Evolutionary conservation across 306 rosid genomes (phyloP).

Genomic region (Glycine latifolia): DNA sequence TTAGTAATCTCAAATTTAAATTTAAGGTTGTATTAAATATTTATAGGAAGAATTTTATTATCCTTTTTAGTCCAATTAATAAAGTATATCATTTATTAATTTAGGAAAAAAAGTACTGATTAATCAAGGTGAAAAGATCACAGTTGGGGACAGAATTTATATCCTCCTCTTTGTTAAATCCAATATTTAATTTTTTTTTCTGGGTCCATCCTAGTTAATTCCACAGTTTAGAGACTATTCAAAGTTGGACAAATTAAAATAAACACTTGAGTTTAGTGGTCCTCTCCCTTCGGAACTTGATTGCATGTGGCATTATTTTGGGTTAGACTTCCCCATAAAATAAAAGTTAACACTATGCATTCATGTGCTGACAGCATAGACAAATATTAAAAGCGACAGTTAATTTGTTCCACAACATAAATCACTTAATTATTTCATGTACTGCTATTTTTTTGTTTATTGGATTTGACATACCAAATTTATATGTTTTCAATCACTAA

Average conservation of each 20-base stretch:
- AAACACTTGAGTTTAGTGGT: slow-evolving; percentile 2
- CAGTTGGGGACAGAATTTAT: slow-evolving; percentile 9
- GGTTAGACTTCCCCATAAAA: background rate
- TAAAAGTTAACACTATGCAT: slow-evolving; percentile 4
- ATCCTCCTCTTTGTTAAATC: background rate
- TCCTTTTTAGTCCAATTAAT: no score
- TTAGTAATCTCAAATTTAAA: no score
- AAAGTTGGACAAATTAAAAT: slow-evolving; percentile 7
- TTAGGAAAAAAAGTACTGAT: no score
- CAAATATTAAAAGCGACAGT: slow-evolving; percentile 9
- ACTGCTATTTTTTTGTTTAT: background rate
- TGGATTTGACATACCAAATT: background rate
- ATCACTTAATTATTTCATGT: background rate
- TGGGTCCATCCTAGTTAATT: background rate
- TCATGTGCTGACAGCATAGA: slow-evolving; percentile 38
- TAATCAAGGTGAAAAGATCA: background rate
- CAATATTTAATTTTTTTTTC: background rate
- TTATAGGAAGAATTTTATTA: no score
- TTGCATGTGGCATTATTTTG: slow-evolving; percentile 34
- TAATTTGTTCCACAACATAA: slow-evolving; percentile 3
- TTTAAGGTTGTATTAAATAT: no score
- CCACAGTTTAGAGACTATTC: background rate
- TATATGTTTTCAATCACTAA: background rate
- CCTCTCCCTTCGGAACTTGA: slow-evolving; percentile 8
- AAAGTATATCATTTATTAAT: no score